Conservation (phyloP, 2,329 filamentous ascomycete species). For the Sporothrix brunneoviolacea region DNA sequence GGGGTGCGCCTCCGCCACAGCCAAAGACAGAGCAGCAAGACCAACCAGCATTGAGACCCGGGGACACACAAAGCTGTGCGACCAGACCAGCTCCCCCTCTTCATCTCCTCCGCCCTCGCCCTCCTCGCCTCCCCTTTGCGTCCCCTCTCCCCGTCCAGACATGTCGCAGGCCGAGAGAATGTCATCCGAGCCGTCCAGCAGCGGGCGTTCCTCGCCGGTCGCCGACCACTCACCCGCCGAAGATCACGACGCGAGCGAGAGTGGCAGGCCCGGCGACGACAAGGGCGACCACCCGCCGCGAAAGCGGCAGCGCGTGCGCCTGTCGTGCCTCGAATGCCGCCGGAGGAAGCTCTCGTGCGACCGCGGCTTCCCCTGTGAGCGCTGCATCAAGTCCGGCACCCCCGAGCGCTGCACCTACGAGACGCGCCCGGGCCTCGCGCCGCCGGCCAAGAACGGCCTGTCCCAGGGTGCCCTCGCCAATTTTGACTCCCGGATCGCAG, state of each 20-base stretch:
- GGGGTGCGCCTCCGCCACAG: too few species aligned
- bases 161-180: conserved; percentile 4
- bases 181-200: conserved; percentile 11
- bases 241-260: conserved; percentile 13
- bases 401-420: conserved; percentile 55
- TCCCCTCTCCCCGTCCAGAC: not conserved
- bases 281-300: conserved; percentile 29
- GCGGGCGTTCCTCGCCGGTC: conserved; percentile 13
- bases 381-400: conserved; percentile 56
- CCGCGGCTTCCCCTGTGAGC: conserved; percentile 54
- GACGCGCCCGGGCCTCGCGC: conserved; percentile 36
- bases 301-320: conserved; percentile 53
- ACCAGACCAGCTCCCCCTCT: not conserved
- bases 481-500: conserved; percentile 36
- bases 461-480: conserved; percentile 36
- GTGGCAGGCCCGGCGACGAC: conserved; percentile 5
- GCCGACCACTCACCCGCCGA: conserved; percentile 3
- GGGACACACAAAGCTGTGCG: not conserved
- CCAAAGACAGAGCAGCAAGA: too few species aligned
- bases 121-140: not conserved
- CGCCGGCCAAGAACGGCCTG: conserved; percentile 40
- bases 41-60: too few species aligned
- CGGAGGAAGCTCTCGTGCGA: conserved; percentile 56
- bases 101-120: not conserved
- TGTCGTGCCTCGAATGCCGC: conserved; percentile 55